These are phyloP conservation scores for Kewa caespitosa DNA, from an alignment of 179 eudicot genomes.

Conservation along the genomic window DNA sequence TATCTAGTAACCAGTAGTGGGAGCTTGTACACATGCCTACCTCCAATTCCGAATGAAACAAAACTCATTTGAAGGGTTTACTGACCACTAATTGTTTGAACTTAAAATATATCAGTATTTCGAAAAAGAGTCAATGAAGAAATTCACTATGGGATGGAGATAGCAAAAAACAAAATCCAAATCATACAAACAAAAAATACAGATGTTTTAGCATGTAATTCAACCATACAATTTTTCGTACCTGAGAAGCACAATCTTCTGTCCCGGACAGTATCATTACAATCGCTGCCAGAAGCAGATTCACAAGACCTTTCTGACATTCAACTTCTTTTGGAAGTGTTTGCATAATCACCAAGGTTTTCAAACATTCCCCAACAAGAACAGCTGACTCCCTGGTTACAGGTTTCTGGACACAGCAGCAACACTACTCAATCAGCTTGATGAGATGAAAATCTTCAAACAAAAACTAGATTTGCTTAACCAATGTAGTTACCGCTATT, in stretches of 20 bases:
- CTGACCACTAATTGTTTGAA: too few relatives aligned
- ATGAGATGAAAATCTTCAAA: conserved; percentile 19
- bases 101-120: neutral
- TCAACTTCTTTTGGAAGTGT: conserved; percentile 61
- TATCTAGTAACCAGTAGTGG: too few relatives aligned
- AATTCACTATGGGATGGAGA: neutral
- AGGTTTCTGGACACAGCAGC: conserved; percentile 57
- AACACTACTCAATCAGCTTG: conserved; percentile 11
- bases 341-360: conserved; percentile 78
- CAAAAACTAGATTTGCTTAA: conserved; percentile 10
- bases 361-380: conserved; percentile 82
- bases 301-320: conserved; percentile 66
- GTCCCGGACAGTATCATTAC: conserved; percentile 67
- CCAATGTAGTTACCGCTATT: conserved; percentile 50
- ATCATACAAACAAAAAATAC: neutral
- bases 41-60: too few relatives aligned
- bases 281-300: conserved; percentile 74
- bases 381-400: conserved; percentile 67
- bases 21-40: too few relatives aligned
- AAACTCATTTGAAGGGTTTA: too few relatives aligned
- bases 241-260: conserved; percentile 57
- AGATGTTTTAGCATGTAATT: neutral
- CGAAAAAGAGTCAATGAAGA: neutral
- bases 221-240: conserved; percentile 27
- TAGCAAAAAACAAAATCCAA: conserved; percentile 22